phyloP scores from a whole-genome alignment of 192 early-diverging fungal genomes.

The Geranomyces michiganensis region DNA sequence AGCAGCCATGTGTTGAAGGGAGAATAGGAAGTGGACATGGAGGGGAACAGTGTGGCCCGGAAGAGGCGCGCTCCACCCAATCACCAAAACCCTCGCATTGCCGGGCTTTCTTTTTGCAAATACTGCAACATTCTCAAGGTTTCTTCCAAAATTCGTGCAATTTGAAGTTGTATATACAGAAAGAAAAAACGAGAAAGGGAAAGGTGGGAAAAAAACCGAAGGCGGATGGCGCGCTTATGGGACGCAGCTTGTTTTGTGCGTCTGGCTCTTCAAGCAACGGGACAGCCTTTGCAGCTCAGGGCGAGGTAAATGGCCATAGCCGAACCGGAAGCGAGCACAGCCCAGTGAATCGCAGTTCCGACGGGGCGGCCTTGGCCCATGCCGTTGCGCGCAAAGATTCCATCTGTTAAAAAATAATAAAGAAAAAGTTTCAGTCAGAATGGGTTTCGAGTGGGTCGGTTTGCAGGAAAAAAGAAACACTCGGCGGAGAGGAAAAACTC shows the following conservation, averaged over 20 bases:
- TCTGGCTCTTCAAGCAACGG: constrained; percentile 25
- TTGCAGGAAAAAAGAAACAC: neutral
- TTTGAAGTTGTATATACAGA: neutral
- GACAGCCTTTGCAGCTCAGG: constrained; percentile 26
- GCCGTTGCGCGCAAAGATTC: constrained; percentile 13
- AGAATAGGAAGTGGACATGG: too few species aligned
- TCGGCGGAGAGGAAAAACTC: neutral
- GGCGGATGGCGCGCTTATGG: neutral
- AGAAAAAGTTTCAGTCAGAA: neutral
- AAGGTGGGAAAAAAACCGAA: neutral
- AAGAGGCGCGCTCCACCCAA: too few species aligned
- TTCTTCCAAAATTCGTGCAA: too few species aligned
- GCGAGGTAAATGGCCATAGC: constrained; percentile 57
- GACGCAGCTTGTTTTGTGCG: too few species aligned
- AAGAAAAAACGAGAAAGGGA: too few species aligned
- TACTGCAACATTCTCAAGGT: too few species aligned
- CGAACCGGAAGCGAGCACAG: constrained; percentile 40
- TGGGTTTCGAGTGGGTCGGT: too few species aligned
- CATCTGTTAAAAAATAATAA: constrained; percentile 10
- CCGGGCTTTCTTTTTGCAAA: too few species aligned
- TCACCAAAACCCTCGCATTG: too few species aligned
- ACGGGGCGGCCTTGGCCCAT: constrained; percentile 14
- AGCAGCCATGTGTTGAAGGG: too few species aligned
- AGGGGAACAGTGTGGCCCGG: too few species aligned
- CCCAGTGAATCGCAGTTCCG: constrained; percentile 21